Evolutionary conservation across 495 filamentous ascomycete species (phyloP), one percentile per base, ranked within the genome.

Genomic region (Penicillium atrosanguineum): DNA sequence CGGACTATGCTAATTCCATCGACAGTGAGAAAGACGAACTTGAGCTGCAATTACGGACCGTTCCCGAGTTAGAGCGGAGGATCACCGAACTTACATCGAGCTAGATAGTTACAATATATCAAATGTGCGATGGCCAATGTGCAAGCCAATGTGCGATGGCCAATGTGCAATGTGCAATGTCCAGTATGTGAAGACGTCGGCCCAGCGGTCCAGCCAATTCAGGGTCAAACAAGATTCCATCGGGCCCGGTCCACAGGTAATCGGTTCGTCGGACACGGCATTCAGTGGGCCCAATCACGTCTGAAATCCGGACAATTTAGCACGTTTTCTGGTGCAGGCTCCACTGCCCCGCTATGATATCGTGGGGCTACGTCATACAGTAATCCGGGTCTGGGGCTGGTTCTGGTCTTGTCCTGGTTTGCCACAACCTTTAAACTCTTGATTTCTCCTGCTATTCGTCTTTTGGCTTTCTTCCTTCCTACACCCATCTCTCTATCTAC

Each of bases 21-120:
- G 40, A 59, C 49, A 86, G 83, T 74, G 93, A 98, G 79, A 95
- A 89, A 69, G 93, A 98, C 69, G 93, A 97, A 57, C 75, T 98
- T 44, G 94, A 97, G 26, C 68, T 95, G 34, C 79, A 89, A 64
- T 73, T 98, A 26, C 76, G 92, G 57, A 83, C 86, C 29, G 87
- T 97, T 7, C 90, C 90, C 1, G 94, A 96, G 61, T 76, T 97
- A 39, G 85, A 96, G 76, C 85, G 84, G 70, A 79, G 94, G 46
- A 86, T 97, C 62, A 82, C 73, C 29, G 93, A 97, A 70, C 71
- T 97, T 55, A 78, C 57, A 4, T 62, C 67, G 8, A 37, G 6
- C 26, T 64, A 58, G 38, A 40, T 34, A 34, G 31, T 34, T 14
- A 1, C 11, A 34, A 34, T 40, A 4, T 40, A 40, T 15, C n/a